These are phyloP conservation scores for Lumnitzera racemosa DNA, from an alignment of 345 rosid species.

Conservation along the genomic window DNA sequence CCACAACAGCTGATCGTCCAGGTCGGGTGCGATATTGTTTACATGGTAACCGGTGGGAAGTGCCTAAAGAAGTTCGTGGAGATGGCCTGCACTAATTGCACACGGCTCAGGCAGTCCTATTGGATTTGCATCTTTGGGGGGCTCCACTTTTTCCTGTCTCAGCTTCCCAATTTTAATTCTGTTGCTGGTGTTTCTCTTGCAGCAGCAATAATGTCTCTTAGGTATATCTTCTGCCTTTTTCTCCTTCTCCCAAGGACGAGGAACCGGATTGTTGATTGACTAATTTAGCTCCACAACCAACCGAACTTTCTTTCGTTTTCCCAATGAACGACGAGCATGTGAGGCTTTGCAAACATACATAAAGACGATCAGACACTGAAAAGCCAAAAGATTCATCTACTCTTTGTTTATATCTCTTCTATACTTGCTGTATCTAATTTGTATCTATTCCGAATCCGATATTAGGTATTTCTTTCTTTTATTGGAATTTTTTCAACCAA, in stretches of 20 bases:
- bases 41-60: slow-evolving; percentile 99
- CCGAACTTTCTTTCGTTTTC: too few relatives aligned
- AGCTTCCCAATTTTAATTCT: slow-evolving; percentile 90
- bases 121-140: slow-evolving; percentile 89
- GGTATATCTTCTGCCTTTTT: slow-evolving; percentile 24
- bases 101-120: slow-evolving; percentile 60
- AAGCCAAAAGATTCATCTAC: too few relatives aligned
- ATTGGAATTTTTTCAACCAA: too few relatives aligned
- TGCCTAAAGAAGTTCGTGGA: slow-evolving; percentile 80
- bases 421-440: too few relatives aligned
- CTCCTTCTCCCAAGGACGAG: neutral
- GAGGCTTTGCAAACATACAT: too few relatives aligned
- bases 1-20: slow-evolving; percentile 94
- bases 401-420: too few relatives aligned
- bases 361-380: too few relatives aligned
- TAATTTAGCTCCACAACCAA: too few relatives aligned
- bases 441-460: too few relatives aligned
- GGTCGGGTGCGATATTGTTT: slow-evolving; percentile 85
- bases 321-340: too few relatives aligned
- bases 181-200: slow-evolving; percentile 89
- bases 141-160: slow-evolving; percentile 83
- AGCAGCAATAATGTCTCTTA: slow-evolving; percentile 89
- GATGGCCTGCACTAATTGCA: slow-evolving; percentile 60
- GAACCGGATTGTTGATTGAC: too few relatives aligned
- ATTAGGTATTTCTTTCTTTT: too few relatives aligned